Evolutionary conservation across 192 early-diverging fungal species (phyloP).

Genomic region (Martensiomyces pterosporus): DNA sequence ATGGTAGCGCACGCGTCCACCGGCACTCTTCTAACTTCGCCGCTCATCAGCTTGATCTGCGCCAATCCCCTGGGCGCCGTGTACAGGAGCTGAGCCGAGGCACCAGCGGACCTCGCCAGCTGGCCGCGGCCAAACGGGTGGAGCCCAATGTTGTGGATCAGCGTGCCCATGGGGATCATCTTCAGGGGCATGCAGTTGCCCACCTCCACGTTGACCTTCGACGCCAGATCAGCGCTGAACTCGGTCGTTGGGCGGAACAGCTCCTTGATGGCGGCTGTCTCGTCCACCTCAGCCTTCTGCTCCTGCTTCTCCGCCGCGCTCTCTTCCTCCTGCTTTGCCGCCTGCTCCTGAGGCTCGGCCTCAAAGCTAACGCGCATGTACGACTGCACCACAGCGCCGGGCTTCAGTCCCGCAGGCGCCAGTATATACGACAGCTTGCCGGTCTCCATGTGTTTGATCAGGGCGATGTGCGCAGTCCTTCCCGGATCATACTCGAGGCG

Average conservation of each 20-base stretch:
- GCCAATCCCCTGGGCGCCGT: constrained; percentile 74
- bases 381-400: constrained; percentile 69
- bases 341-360: neutral
- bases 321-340: constrained; percentile 8
- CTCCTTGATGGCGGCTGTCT: neutral
- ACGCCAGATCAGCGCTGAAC: constrained; percentile 5
- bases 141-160: constrained; percentile 83
- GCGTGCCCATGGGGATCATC: constrained; percentile 90
- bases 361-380: constrained; percentile 23
- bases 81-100: constrained; percentile 77
- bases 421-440: constrained; percentile 83
- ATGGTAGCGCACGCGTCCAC: constrained; percentile 87
- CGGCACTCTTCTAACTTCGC: constrained; percentile 82
- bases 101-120: constrained; percentile 81
- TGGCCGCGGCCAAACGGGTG: constrained; percentile 70
- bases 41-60: constrained; percentile 78
- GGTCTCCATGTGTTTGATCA: constrained; percentile 75
- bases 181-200: constrained; percentile 88
- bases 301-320: neutral
- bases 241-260: constrained; percentile 2
- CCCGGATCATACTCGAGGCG: constrained; percentile 96
- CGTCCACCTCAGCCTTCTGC: constrained; percentile 5
- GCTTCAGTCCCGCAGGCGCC: constrained; percentile 69
- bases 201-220: constrained; percentile 55
- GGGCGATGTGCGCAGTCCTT: constrained; percentile 77